phyloP scores from a whole-genome alignment of 768 basidiomycete species.

The Melanogaster broomeanus region DNA sequence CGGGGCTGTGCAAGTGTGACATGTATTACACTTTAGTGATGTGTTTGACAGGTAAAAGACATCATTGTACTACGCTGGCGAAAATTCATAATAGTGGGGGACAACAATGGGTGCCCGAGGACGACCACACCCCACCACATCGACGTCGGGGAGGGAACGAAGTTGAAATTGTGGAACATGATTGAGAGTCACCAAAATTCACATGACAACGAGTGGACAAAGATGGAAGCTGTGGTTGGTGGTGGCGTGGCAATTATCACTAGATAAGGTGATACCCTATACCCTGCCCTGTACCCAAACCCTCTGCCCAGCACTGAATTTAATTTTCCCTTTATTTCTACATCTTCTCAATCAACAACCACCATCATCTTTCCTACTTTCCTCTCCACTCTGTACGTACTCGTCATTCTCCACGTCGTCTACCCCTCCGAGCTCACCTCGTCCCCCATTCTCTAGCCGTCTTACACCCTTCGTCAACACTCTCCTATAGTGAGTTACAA shows the following conservation, averaged over 20 bases:
- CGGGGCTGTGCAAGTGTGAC: not conserved
- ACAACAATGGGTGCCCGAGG: not conserved
- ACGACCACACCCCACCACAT: slow-evolving; percentile 3
- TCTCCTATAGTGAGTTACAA: slow-evolving; percentile 43
- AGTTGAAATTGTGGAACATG: too few species aligned
- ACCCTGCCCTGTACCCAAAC: slow-evolving; percentile 53
- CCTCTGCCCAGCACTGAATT: slow-evolving; percentile 76
- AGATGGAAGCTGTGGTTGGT: slow-evolving; percentile 4
- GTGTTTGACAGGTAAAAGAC: not conserved
- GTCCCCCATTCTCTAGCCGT: slow-evolving; percentile 15
- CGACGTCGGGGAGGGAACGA: not conserved
- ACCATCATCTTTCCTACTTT: slow-evolving; percentile 45
- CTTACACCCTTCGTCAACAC: slow-evolving; percentile 22
- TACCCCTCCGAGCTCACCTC: slow-evolving; percentile 37
- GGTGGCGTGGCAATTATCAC: slow-evolving; percentile 26
- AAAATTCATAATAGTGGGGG: not conserved
- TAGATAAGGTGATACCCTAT: slow-evolving; percentile 30
- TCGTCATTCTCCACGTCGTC: slow-evolving; percentile 31
- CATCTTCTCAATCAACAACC: slow-evolving; percentile 47
- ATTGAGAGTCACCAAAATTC: slow-evolving; percentile 7
- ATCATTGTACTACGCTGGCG: not conserved
- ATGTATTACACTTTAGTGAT: not conserved
- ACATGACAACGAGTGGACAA: slow-evolving; percentile 1
- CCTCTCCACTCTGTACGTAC: slow-evolving; percentile 46
- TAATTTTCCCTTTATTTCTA: slow-evolving; percentile 57